phyloP scores from a whole-genome alignment of 192 early-diverging fungal species.

The Spinellus fusiger region DNA sequence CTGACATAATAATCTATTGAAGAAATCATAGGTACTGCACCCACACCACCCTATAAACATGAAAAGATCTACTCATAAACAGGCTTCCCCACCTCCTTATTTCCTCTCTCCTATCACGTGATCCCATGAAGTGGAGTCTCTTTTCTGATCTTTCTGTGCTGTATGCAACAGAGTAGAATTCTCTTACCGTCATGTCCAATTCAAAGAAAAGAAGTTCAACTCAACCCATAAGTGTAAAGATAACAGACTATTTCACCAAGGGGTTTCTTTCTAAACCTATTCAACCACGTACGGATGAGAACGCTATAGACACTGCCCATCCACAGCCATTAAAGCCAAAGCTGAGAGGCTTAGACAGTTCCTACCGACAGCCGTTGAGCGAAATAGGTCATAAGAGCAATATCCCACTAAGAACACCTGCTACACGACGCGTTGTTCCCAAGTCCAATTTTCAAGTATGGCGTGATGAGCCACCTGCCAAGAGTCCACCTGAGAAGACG shows the following conservation, averaged over 20 bases:
- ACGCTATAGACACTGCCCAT: neutral
- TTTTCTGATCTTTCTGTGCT: no score
- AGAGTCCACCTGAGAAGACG: no score
- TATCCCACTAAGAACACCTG: neutral
- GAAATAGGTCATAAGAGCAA: neutral
- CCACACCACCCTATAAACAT: no score
- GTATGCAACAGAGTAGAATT: no score
- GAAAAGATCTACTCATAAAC: no score
- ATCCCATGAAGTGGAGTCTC: no score
- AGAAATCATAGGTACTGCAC: no score
- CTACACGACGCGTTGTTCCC: neutral
- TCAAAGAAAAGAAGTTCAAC: no score
- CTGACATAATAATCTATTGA: no score
- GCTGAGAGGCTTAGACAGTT: neutral
- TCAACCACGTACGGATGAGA: neutral
- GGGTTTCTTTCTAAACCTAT: neutral
- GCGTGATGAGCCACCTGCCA: neutral
- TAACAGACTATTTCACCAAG: neutral
- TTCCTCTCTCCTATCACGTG: no score
- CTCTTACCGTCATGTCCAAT: no score
- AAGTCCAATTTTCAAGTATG: neutral
- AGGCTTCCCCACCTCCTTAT: no score
- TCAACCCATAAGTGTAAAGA: neutral
- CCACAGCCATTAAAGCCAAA: neutral
- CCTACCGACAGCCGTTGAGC: neutral